A percentile compares a stretch with the other conserved stretches of the same genome.
These are phyloP conservation scores for Mycena vitilis DNA, from an alignment of 768 basidiomycete species.

Conservation along the genomic window DNA sequence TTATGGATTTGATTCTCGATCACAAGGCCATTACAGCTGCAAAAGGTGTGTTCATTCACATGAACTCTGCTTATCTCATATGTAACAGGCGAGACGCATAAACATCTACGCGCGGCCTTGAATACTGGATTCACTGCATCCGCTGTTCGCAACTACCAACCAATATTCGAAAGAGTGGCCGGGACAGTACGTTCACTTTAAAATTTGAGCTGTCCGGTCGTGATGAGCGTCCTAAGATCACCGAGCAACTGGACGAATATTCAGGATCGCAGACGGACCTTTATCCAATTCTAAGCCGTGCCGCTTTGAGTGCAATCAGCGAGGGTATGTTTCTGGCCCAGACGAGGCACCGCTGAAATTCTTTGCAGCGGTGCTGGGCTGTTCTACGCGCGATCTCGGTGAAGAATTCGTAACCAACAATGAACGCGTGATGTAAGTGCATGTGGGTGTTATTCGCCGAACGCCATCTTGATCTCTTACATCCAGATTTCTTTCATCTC, in stretches of 20 bases:
- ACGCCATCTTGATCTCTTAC: neutral
- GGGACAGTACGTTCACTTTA: slow-evolving; percentile 6
- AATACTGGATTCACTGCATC: slow-evolving; percentile 12
- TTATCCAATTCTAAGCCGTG: slow-evolving; percentile 15
- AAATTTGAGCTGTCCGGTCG: slow-evolving; percentile 1
- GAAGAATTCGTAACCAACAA: slow-evolving; percentile 17
- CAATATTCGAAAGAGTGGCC: slow-evolving; percentile 22
- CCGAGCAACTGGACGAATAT: slow-evolving; percentile 5
- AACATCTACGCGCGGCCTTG: slow-evolving; percentile 22
- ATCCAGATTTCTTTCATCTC: slow-evolving; percentile 1
- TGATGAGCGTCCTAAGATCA: neutral
- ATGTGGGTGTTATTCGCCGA: neutral
- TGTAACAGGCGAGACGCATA: slow-evolving; percentile 18
- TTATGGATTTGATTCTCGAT: neutral
- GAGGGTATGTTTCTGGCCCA: slow-evolving; percentile 12
- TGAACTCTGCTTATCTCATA: neutral
- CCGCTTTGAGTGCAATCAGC: slow-evolving; percentile 14
- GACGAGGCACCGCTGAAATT: neutral
- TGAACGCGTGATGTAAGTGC: slow-evolving; percentile 12
- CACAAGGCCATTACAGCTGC: neutral
- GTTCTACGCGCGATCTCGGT: slow-evolving; percentile 11
- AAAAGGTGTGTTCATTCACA: slow-evolving; percentile 6
- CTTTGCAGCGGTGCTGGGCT: slow-evolving; percentile 13
- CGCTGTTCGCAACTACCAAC: slow-evolving; percentile 17
- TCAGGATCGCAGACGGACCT: slow-evolving; percentile 10